Base-by-base conservation (phyloP, 2,329 filamentous ascomycete species). In the Colletotrichum karsti region DNA sequence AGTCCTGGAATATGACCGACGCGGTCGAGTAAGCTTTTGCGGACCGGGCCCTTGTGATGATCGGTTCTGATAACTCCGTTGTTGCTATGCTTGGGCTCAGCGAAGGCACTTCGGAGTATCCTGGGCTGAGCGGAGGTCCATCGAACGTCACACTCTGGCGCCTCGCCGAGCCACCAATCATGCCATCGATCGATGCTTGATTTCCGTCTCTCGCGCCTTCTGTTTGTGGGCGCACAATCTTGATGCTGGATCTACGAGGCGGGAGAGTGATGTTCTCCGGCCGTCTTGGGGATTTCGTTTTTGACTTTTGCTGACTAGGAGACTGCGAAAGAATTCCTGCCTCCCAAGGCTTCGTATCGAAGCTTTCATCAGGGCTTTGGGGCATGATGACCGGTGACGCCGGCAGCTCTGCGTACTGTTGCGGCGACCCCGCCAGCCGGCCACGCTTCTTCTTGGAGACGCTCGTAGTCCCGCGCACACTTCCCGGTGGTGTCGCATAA, bases 41-140 rank as follows among this genome's bases (percentile, higher is more conserved):
- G 2, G 76, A 76, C 61, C 74, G 72, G n/a, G 78, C 78, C 61
- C 76, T 76, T 5, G 75, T 69, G 2, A 77, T 48, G n/a, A 75
- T 73, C 1, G 77, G 76, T 10, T 78, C 78, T 1, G 75, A 78
- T 22, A 67, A 30, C 3, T 72, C 74, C 12, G 73, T 74, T 4
- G 77, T 77, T n/a, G 73, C 69, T 22, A 80, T 70, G 67, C 79
- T 80, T 24, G 77, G 76, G 7, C 76, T 72, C 10, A 78, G 73
- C 9, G 77, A 80, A 8, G 62, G 54, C 5, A 56, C 63, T 5
- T 73, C 66, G 8, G 66, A 69, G 73, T 6, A 69, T 35, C 3
- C 59, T 46, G 61, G 60, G 18, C 53, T 63, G 6, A 69, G 58
- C 44, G 64, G 63, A 4, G 69, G 63, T 3, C 9, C 56, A 24